Evolutionary conservation across 768 basidiomycete species (phyloP), one percentile per base, ranked within the genome.

Genomic region (Kwoniella bestiolae): DNA sequence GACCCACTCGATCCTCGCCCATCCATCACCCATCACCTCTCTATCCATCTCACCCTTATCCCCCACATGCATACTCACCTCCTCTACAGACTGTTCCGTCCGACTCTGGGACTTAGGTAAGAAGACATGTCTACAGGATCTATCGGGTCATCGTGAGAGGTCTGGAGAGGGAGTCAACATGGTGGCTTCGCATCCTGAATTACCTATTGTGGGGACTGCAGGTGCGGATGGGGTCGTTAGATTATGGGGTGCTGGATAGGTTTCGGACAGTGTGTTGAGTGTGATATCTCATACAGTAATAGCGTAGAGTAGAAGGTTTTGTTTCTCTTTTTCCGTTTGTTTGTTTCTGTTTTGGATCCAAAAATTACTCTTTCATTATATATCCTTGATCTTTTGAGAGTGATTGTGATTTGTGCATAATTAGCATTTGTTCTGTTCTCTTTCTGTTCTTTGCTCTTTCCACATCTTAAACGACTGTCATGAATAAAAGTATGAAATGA

Each of bases 221-320:
- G 95, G 95, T n/a, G 92, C 92, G 12, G 95, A 97, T 82, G 94
- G 94, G 28, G 89, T 92, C 49, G 88, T 97, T 66, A 92, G 92
- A 81, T 84, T 97, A 28, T 96, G 77, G 77, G 67, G 68, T 23
- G 53, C 66, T 6, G 56, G 63, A 29, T 65, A 56, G 31, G 14
- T 34, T 14, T 53, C 16, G 46, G 46, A 47, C 46, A 47, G 46
- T 47, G 46, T n/a, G n/a, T n/a, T n/a, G n/a, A n/a, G n/a, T n/a
- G n/a, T n/a, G n/a, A n/a, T n/a, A n/a, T 41, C 8, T 8, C 38
- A 8, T 41, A 41, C 18, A 8, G 38, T 41, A 47, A 25, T 47
- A 47, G 46, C 18, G 21, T 18, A 18, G 21, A 47, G 25, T 21
- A 47, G 8, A 41, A 41, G 8, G 38, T 41, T 41, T 41, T 41